Percentiles rank a stretch among this genome's conserved stretches.
These are phyloP conservation scores for Phytophthora nicotianae DNA, from an alignment of 352 stramenopile genomes.

Conservation along the genomic window DNA sequence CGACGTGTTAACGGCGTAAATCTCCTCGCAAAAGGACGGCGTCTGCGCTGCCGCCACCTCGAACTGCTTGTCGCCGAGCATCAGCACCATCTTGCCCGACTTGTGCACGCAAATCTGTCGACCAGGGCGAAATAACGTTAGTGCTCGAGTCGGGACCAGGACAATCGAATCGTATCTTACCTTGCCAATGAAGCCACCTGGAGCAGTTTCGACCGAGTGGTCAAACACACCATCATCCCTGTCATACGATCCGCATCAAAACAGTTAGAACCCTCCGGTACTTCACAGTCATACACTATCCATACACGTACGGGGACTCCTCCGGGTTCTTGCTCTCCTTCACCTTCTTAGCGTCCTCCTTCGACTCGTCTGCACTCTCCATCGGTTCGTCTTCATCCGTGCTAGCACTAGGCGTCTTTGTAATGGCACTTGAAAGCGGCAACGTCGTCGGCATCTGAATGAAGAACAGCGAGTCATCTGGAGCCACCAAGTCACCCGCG, in stretches of 20 bases:
- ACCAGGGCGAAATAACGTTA: background rate
- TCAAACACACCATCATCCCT: constrained; percentile 75
- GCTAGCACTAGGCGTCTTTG: constrained; percentile 26
- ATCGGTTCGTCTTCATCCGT: constrained; percentile 42
- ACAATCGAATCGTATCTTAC: constrained; percentile 33
- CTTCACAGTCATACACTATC: background rate
- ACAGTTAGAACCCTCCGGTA: constrained; percentile 7
- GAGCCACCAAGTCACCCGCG: constrained; percentile 54
- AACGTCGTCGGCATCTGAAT: constrained; percentile 86
- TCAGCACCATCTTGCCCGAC: constrained; percentile 85
- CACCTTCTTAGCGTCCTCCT: constrained; percentile 18
- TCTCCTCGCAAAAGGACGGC: constrained; percentile 81
- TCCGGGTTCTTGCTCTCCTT: constrained; percentile 27
- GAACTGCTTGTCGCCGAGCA: constrained; percentile 89
- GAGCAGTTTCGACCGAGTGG: constrained; percentile 65
- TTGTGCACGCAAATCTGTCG: constrained; percentile 80
- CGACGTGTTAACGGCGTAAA: constrained; percentile 78
- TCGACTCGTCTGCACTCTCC: constrained; percentile 28
- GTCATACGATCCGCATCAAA: constrained; percentile 2
- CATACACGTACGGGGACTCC: constrained; percentile 29
- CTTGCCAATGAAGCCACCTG: constrained; percentile 85
- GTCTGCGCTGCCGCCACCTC: constrained; percentile 81
- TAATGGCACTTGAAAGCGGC: constrained; percentile 59
- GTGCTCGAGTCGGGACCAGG: background rate
- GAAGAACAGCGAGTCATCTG: constrained; percentile 81